Percentiles rank a stretch among this genome's conserved stretches.
Conservation (phyloP, 352 stramenopile genomes). For the Blastocystis sp. region DNA sequence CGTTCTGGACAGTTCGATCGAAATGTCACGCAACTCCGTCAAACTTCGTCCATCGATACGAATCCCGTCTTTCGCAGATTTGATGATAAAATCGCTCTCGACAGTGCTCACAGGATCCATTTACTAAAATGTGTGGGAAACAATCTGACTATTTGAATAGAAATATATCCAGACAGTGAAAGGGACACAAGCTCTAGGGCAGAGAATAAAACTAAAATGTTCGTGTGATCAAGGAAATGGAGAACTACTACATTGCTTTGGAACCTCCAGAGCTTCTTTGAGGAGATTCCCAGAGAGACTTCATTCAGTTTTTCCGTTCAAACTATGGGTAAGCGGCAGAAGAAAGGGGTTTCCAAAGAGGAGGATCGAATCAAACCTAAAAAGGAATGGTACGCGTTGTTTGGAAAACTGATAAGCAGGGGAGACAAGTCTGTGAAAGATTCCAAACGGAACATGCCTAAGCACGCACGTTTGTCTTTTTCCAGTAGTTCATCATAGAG, state of each 20-base stretch:
- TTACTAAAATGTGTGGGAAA: not conserved
- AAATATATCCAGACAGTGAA: not conserved
- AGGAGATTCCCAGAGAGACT: not conserved
- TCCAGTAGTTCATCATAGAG: not conserved
- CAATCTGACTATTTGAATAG: not conserved
- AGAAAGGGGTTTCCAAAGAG: not conserved
- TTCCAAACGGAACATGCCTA: not conserved
- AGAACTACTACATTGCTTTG: slow-evolving; percentile 7
- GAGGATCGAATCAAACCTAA: not conserved
- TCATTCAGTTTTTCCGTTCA: not conserved
- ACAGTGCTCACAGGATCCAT: slow-evolving; percentile 63
- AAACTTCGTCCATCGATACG: slow-evolving; percentile 48
- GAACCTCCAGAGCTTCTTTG: not conserved
- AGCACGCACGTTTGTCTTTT: not conserved
- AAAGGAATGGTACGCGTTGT: not conserved
- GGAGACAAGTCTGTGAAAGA: not conserved
- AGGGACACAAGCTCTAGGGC: not conserved
- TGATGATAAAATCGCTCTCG: slow-evolving; percentile 52
- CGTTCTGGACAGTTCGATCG: not conserved
- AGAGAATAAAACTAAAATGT: not conserved
- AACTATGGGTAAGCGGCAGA: not conserved
- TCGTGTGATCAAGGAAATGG: not conserved
- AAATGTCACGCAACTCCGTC: slow-evolving; percentile 13
- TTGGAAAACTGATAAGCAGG: not conserved
- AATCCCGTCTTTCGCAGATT: slow-evolving; percentile 30